Evolutionary conservation across 257 asterid genomes (phyloP), one percentile per base, ranked within the genome.

Genomic region (Solanum medicagineum): DNA sequence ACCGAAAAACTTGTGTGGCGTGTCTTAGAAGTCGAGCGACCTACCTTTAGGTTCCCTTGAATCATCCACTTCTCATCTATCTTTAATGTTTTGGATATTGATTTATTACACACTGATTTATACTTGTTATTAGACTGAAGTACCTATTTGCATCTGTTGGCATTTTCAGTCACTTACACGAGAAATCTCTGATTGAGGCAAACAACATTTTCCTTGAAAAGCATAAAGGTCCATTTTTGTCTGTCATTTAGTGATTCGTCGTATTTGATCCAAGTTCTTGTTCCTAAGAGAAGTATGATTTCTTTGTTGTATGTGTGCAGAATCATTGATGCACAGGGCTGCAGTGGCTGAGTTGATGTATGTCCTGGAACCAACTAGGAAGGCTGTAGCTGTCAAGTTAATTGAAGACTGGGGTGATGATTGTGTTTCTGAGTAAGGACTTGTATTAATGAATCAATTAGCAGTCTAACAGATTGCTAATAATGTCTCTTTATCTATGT

Each of bases 281-380:
- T 75, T 66, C 77, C 29, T 54, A 68, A 32, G 45, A 82, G 26
- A 59, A 75, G 69, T 53, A 60, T 82, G 14, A 75, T 73, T 53
- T 42, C 16, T 83, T 42, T 85, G 40, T 75, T 88, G 81, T 77
- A 77, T 63, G 68, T 84, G 87, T 88, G 84, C 93, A 96, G 99
- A 92, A 89, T 93, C 97, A 17, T 86, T 95, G 92, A 89, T 86
- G 88, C 97, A 94, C 87, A 95, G 97, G 87, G 97, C 97, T 63
- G 98, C 99, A 80, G 98, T 83, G 59, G 98, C 99, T 47, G 99
- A 96, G 92, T 92, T 95, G 97, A 84, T 92, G 63, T 89, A 88
- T 91, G 91, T 95, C 85, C 86, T 94, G 85, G 98, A 95, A 85
- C 95, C 99, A 83, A 93, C 87, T 89, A 95, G 90, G 93, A 95